Evolutionary conservation across 2,329 filamentous ascomycete species (phyloP).

Genomic region (Hypomyces perniciosus): DNA sequence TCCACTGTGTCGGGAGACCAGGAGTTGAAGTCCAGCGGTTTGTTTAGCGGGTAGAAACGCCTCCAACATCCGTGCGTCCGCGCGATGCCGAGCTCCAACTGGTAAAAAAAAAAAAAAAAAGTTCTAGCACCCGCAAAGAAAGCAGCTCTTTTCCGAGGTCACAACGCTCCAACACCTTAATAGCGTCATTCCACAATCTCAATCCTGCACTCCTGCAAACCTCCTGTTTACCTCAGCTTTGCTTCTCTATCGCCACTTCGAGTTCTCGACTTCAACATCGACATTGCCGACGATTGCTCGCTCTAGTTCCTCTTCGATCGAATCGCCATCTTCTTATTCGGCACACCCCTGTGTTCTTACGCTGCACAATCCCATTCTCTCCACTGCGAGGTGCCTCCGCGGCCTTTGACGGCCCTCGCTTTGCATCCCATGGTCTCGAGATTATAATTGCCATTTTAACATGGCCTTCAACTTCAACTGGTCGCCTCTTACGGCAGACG

Average conservation of each 20-base stretch:
- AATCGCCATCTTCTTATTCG: not conserved
- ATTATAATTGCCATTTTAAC: slow-evolving; percentile 42
- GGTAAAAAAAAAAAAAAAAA: slow-evolving; percentile 8
- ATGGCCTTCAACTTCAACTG: slow-evolving; percentile 99
- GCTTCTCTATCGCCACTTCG: not conserved
- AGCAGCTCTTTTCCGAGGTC: not conserved
- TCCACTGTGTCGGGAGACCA: no score
- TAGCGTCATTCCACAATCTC: slow-evolving; percentile 8
- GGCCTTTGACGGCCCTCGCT: slow-evolving; percentile 17
- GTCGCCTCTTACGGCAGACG: slow-evolving; percentile 96
- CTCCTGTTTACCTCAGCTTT: not conserved
- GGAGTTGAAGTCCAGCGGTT: not conserved
- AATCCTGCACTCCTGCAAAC: not conserved
- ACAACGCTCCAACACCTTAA: slow-evolving; percentile 9
- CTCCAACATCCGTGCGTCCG: slow-evolving; percentile 9
- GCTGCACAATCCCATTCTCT: slow-evolving; percentile 5
- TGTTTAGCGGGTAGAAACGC: slow-evolving; percentile 4
- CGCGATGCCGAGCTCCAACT: slow-evolving; percentile 8
- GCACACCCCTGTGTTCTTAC: not conserved
- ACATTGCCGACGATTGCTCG: not conserved
- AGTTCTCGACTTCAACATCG: not conserved
- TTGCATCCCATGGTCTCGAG: slow-evolving; percentile 28
- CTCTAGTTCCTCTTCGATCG: not conserved
- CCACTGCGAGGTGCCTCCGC: slow-evolving; percentile 2
- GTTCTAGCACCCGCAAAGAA: slow-evolving; percentile 4